phyloP scores from a whole-genome alignment of 371 early-diverging fungal species.

The Actinomortierella wolfii region DNA sequence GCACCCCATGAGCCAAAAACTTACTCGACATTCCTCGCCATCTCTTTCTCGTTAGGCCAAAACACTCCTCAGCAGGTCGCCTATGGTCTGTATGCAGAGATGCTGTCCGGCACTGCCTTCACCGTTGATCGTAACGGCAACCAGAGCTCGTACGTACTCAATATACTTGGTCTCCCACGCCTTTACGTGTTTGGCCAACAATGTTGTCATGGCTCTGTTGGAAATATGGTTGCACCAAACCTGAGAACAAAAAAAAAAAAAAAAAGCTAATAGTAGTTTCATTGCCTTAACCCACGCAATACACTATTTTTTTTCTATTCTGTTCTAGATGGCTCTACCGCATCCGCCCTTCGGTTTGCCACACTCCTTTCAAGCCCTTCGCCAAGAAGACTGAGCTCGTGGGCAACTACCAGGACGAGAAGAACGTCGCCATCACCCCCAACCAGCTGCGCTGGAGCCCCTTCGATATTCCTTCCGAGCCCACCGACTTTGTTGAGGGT shows the following conservation, averaged over 20 bases:
- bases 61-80: constrained; percentile 94
- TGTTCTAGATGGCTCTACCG: constrained; percentile 90
- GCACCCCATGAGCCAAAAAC: neutral
- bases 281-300: neutral
- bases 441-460: constrained; percentile 95
- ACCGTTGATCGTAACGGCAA: constrained; percentile 88
- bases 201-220: neutral
- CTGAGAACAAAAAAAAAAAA: neutral
- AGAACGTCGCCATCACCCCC: constrained; percentile 67
- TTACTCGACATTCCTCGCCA: neutral
- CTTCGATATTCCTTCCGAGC: constrained; percentile 72
- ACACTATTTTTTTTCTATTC: neutral
- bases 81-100: constrained; percentile 93
- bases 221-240: neutral
- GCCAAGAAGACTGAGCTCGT: constrained; percentile 49
- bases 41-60: constrained; percentile 57
- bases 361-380: constrained; percentile 70
- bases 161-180: constrained; percentile 1
- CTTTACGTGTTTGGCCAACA: neutral
- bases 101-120: constrained; percentile 95
- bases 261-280: neutral
- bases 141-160: constrained; percentile 69
- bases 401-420: constrained; percentile 58
- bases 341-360: constrained; percentile 91
- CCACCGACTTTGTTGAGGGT: constrained; percentile 84